phyloP scores from a whole-genome alignment of 73 alveolate genomes.

The Breviolum minutum region DNA sequence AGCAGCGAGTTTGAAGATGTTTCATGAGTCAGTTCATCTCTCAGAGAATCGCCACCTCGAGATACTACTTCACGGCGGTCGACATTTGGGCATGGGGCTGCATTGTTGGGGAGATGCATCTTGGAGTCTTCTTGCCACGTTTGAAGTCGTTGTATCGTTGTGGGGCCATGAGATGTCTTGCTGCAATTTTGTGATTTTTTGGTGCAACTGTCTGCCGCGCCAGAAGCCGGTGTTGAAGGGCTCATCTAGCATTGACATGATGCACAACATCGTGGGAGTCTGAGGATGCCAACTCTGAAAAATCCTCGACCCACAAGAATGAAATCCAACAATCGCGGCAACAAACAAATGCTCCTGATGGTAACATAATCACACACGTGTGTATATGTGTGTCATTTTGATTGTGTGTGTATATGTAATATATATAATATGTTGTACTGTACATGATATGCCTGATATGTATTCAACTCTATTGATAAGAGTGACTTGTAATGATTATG shows the following conservation, averaged over 20 bases:
- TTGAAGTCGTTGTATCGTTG: not conserved
- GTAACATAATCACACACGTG: no score
- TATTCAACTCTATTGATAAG: no score
- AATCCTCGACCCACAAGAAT: not conserved
- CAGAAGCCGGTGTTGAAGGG: constrained; percentile 93
- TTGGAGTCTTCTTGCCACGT: constrained; percentile 38
- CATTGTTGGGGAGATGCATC: constrained; percentile 89
- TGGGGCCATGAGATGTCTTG: not conserved
- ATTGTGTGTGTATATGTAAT: no score
- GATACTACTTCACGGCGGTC: constrained; percentile 85
- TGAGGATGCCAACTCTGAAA: not conserved
- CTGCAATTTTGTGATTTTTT: not conserved
- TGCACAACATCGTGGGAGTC: constrained; percentile 69
- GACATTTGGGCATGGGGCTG: constrained; percentile 95
- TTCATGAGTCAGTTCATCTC: no score
- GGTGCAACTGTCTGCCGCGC: not conserved
- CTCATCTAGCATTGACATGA: constrained; percentile 92
- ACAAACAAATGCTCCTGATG: no score
- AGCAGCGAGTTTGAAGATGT: no score
- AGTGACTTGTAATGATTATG: no score
- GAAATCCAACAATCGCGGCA: no score
- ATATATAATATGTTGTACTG: no score
- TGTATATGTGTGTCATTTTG: no score
- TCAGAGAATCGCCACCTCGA: not conserved
- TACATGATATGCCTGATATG: no score